These are phyloP conservation scores for Silene uniflora DNA, from an alignment of 148 eudicot species.

Conservation along the genomic window DNA sequence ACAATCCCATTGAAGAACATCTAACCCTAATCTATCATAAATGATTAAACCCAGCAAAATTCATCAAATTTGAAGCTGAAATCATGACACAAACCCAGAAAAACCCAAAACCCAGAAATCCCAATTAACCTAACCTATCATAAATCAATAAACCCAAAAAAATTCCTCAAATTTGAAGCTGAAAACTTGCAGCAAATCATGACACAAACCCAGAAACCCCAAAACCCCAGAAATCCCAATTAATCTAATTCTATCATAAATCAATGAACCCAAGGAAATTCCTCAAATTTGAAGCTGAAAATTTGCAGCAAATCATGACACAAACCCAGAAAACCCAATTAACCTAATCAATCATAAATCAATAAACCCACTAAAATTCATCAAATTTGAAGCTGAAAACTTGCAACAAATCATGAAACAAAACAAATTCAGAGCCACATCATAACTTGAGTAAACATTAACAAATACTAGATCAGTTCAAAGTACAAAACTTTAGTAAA, in stretches of 20 bases:
- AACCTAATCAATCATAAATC: not conserved
- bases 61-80: conserved; percentile 16
- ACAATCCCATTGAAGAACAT: conserved; percentile 4
- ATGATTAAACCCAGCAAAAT: not conserved
- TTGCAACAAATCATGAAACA: too few species aligned
- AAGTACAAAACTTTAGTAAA: not conserved
- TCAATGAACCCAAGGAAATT: too few species aligned
- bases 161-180: conserved; percentile 11
- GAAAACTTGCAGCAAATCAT: conserved; percentile 20
- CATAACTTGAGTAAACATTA: not conserved
- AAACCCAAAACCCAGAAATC: not conserved
- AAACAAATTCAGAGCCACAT: conserved; percentile 2
- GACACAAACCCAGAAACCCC: conserved; percentile 24
- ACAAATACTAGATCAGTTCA: conserved; percentile 9
- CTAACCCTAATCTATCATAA: not conserved
- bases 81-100: conserved; percentile 15
- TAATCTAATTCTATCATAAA: not conserved
- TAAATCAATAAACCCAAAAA: not conserved
- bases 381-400: too few species aligned
- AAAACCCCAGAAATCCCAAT: conserved; percentile 16
- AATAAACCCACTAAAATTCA: too few species aligned
- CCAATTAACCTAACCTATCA: not conserved
- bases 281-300: too few species aligned
- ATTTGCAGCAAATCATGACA: too few species aligned
- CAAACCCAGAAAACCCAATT: conserved; percentile 13